phyloP scores from a whole-genome alignment of 352 stramenopile species.

The Globisporangium sylvaticum region DNA sequence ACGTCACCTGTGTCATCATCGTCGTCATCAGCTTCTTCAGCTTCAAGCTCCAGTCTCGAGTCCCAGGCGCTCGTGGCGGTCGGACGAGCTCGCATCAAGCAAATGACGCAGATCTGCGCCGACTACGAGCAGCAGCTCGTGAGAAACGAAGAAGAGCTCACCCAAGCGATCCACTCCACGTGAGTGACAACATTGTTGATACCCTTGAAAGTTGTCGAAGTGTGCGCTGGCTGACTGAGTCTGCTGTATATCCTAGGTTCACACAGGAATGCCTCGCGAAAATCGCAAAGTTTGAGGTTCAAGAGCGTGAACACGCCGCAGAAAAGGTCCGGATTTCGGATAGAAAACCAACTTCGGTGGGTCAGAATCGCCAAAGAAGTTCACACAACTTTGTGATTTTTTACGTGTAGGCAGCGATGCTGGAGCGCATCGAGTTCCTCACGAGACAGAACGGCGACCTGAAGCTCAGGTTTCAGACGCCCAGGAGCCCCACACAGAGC shows the following conservation, averaged over 20 bases:
- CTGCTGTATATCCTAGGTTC: constrained; percentile 14
- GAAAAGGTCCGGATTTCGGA: constrained; percentile 25
- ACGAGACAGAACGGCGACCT: constrained; percentile 25
- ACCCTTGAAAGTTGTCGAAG: no score
- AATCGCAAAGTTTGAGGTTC: constrained; percentile 28
- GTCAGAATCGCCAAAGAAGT: not conserved
- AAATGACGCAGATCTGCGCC: constrained; percentile 36
- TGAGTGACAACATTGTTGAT: no score
- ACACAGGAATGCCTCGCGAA: constrained; percentile 37
- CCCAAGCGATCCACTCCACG: constrained; percentile 40
- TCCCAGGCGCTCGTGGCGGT: constrained; percentile 41
- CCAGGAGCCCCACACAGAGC: constrained; percentile 15
- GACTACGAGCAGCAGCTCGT: constrained; percentile 51
- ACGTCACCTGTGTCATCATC: no score
- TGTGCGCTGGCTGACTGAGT: no score
- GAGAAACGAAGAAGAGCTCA: constrained; percentile 44
- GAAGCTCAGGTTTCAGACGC: constrained; percentile 13
- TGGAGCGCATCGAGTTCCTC: constrained; percentile 23
- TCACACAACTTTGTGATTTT: not conserved
- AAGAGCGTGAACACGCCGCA: constrained; percentile 24
- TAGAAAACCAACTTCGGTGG: not conserved
- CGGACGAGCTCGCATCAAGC: constrained; percentile 33
- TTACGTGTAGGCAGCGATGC: constrained; percentile 18
- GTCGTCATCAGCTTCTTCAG: not conserved
- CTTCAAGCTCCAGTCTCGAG: constrained; percentile 25